Percentiles rank a stretch among this genome's conserved stretches.
Conservation (phyloP, 805 yeast species). For the Wickerhamiella kazuoi region DNA sequence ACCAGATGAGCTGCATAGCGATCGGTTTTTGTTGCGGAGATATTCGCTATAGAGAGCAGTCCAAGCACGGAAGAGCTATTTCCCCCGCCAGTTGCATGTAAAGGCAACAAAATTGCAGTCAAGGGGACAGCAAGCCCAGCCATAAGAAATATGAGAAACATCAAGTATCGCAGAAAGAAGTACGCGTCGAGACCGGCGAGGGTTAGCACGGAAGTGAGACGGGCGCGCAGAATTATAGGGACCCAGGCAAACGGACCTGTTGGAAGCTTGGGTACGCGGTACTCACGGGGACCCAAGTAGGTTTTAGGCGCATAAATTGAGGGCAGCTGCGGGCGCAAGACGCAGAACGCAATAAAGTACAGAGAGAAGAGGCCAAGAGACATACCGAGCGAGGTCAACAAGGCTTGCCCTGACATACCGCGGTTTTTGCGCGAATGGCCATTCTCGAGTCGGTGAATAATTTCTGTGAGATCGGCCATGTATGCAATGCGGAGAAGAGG, state of each 20-base stretch:
- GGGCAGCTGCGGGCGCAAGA: constrained; percentile 21
- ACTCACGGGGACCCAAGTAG: constrained; percentile 26
- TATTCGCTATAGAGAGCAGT: constrained; percentile 50
- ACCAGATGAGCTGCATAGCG: constrained; percentile 46
- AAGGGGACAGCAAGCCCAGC: constrained; percentile 34
- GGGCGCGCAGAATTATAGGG: constrained; percentile 24
- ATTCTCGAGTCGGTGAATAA: neutral
- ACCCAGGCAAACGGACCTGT: constrained; percentile 42
- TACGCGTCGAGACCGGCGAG: constrained; percentile 55
- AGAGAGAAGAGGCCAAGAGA: constrained; percentile 30
- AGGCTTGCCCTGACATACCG: constrained; percentile 8
- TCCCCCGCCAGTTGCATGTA: constrained; percentile 33
- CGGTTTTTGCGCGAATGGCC: neutral
- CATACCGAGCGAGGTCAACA: constrained; percentile 26
- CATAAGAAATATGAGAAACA: constrained; percentile 34
- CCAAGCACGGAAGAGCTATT: constrained; percentile 36
- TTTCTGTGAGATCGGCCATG: neutral
- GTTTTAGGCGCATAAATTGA: constrained; percentile 40
- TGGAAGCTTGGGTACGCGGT: constrained; percentile 18
- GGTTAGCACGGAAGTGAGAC: constrained; percentile 28
- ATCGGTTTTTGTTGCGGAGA: constrained; percentile 33
- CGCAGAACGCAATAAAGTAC: constrained; percentile 28
- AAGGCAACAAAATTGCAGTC: constrained; percentile 44
- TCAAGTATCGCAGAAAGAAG: constrained; percentile 47
- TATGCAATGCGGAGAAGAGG: too few species aligned